Evolutionary conservation across 495 filamentous ascomycete genomes (phyloP).

Genomic region (Hapsidospora chrysogenum): DNA sequence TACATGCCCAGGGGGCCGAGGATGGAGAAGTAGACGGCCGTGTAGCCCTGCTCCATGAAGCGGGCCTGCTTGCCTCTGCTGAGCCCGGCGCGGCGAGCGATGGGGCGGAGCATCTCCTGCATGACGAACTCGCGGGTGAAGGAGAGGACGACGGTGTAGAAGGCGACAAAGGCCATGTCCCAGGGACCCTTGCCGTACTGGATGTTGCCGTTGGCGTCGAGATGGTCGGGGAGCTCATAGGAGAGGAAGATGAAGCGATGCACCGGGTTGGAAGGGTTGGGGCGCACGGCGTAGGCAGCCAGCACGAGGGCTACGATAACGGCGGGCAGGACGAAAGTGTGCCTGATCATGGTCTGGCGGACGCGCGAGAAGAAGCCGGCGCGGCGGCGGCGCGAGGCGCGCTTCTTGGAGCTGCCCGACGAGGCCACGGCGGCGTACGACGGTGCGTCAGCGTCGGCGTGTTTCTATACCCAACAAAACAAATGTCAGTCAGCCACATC

Average conservation of each 20-base stretch:
- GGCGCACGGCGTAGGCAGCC: conserved; percentile 58
- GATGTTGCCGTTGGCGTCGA: conserved; percentile 30
- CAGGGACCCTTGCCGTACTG: conserved; percentile 83
- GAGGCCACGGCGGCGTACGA: conserved; percentile 3
- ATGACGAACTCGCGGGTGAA: conserved; percentile 96
- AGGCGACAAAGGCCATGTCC: conserved; percentile 76
- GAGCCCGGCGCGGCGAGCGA: conserved; percentile 57
- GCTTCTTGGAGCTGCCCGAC: conserved; percentile 18
- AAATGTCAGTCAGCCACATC: no score
- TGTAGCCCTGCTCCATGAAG: conserved; percentile 97
- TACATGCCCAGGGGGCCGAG: conserved; percentile 80
- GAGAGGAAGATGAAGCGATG: conserved; percentile 86
- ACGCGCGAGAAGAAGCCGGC: conserved; percentile 48
- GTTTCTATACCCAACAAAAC: not conserved
- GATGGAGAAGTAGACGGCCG: conserved; percentile 81
- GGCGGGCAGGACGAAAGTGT: conserved; percentile 71
- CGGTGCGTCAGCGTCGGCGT: conserved; percentile 3
- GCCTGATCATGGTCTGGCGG: conserved; percentile 47
- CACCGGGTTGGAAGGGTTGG: conserved; percentile 65
- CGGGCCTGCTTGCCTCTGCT: conserved; percentile 66
- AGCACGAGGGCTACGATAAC: conserved; percentile 48
- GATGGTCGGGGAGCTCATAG: conserved; percentile 47
- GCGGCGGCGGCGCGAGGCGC: conserved; percentile 35
- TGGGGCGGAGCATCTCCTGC: conserved; percentile 75
- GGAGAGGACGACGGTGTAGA: conserved; percentile 76